Evolutionary conservation across 495 filamentous ascomycete genomes (phyloP), one percentile per base, ranked within the genome.

Genomic region (Tirmania nivea): DNA sequence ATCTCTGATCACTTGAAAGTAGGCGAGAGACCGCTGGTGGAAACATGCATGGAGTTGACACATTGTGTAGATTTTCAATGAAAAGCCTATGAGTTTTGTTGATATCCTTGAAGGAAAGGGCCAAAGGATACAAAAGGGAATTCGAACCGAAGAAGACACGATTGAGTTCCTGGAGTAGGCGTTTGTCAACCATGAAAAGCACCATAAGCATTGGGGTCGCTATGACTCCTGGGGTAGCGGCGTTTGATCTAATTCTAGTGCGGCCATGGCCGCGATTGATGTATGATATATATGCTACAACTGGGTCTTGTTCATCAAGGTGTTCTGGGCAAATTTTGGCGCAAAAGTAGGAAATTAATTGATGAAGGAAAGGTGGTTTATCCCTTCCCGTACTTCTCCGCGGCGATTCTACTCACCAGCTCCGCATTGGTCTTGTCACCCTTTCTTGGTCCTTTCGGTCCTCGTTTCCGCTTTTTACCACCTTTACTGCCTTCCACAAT

Each of bases 1-100:
- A 95, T 99, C 60, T 79, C 75, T 62, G 90, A 99, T 69, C 83
- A 99, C 68, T 68, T 96, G 45, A 74, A 72, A 61, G 74, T 73
- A 53, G 35, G 25, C 25, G 1, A 25, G 25, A 31, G 25, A 31
- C 25, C 3, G 25, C 7, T 31, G 25, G 25, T 31, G 25, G 25
- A 31, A 3, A 3, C 7, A 7, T 31, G 25, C 25, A 31, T 31
- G 1, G 25, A 31, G 25, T 3, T 31, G 2, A 31, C 25, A 1
- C 25, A 31, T 31, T 3, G 20, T 6, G 11, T 31, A 50, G 48
- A 25, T 50, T 17, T 50, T 50, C 48, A 25, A 12, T n/a, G 20
- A 50, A 5, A 10, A 50, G 20, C n/a, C n/a, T 12, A 50, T 50
- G 48, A 5, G 3, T 12, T 50, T 50, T 3, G 48, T 10, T 7